Conservation (phyloP, 495 filamentous ascomycete genomes). For the Penicillium cosmopolitanum region DNA sequence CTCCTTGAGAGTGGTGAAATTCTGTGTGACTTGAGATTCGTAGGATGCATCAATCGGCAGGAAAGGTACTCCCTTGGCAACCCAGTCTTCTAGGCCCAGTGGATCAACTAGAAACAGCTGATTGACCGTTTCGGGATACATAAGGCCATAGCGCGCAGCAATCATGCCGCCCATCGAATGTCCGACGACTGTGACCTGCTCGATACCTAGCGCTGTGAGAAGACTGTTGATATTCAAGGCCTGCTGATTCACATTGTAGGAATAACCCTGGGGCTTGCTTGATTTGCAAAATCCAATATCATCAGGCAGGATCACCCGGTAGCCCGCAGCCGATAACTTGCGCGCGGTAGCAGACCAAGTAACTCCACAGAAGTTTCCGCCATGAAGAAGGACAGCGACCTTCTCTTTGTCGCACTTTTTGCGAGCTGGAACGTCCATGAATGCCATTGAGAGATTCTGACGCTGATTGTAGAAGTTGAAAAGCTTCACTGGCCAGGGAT, state of each 20-base stretch:
- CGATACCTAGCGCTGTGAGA: conserved; percentile 16
- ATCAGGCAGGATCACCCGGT: conserved; percentile 23
- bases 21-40: conserved; percentile 11
- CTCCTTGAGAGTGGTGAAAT: conserved; percentile 10
- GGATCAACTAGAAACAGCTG: conserved; percentile 24
- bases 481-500: conserved; percentile 23
- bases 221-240: conserved; percentile 22
- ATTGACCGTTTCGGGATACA: conserved; percentile 16
- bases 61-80: not conserved
- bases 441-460: conserved; percentile 20
- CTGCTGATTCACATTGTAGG: conserved; percentile 22
- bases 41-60: too few relatives aligned
- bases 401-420: not conserved
- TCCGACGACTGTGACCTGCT: conserved; percentile 18
- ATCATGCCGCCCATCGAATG: conserved; percentile 28
- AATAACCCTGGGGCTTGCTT: conserved; percentile 24
- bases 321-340: conserved; percentile 16
- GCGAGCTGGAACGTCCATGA: conserved; percentile 17
- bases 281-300: conserved; percentile 27
- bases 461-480: conserved; percentile 22
- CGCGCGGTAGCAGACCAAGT: conserved; percentile 23
- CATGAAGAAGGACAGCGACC: conserved; percentile 17
- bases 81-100: conserved; percentile 21
- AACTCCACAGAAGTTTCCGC: conserved; percentile 22
- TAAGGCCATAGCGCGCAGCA: conserved; percentile 21